Conservation (phyloP, 305 asterid species). For the Withania somnifera region DNA sequence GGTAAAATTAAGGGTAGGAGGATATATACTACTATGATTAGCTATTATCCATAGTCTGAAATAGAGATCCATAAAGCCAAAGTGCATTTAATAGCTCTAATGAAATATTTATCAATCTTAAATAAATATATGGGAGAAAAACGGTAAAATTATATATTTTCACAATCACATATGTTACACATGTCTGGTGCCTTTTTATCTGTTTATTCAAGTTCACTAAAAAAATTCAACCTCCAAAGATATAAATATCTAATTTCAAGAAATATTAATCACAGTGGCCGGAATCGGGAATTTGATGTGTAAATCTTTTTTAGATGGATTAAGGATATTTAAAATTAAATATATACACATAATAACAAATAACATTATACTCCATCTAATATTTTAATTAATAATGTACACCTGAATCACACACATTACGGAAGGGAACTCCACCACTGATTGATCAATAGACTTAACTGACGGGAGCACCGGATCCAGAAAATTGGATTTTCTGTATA, state of each 20-base stretch:
- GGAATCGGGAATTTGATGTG: too few species aligned
- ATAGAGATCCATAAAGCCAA: not conserved
- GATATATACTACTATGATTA: not conserved
- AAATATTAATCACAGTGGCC: not conserved
- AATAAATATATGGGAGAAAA: too few species aligned
- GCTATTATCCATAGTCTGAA: not conserved
- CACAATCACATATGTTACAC: too few species aligned
- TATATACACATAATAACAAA: too few species aligned
- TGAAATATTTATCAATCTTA: not conserved
- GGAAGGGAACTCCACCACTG: too few species aligned
- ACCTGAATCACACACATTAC: too few species aligned
- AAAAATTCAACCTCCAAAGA: not conserved
- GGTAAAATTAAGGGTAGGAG: not conserved
- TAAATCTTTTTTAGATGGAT: too few species aligned
- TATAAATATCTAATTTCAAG: not conserved
- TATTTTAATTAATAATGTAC: too few species aligned
- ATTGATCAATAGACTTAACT: too few species aligned
- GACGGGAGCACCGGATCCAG: not conserved
- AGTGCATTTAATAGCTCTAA: not conserved
- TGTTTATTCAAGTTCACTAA: not conserved
- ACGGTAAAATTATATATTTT: too few species aligned
- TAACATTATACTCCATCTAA: too few species aligned
- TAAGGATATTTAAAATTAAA: too few species aligned
- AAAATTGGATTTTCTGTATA: not conserved
- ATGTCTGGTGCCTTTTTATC: not conserved